A percentile compares a stretch with the other conserved stretches of the same genome.
These are phyloP conservation scores for Paramecium primaurelia DNA, from an alignment of 73 alveolate species.

Conservation along the genomic window DNA sequence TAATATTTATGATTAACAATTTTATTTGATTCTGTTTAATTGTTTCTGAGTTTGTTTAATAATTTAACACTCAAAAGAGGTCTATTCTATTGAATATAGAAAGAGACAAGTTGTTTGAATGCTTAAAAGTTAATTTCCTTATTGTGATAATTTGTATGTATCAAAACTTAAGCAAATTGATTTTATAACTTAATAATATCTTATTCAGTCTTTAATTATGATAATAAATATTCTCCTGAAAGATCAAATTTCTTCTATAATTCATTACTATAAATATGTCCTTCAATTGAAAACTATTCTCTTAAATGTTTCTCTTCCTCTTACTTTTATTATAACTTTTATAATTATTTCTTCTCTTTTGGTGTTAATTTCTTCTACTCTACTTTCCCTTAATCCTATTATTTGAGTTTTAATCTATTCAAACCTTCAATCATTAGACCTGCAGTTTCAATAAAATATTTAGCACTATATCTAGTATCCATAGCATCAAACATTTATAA, in stretches of 20 bases:
- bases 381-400: conserved; percentile 24
- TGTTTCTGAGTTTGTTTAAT: conserved; percentile 19
- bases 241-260: conserved; percentile 52
- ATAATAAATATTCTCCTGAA: conserved; percentile 40
- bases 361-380: conserved; percentile 39
- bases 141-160: conserved; percentile 25
- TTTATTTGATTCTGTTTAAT: background rate
- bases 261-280: conserved; percentile 26
- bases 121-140: conserved; percentile 40
- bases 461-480: conserved; percentile 63
- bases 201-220: background rate
- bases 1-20: conserved; percentile 46
- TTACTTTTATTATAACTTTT: background rate
- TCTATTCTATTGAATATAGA: conserved; percentile 47
- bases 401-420: background rate
- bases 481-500: conserved; percentile 65
- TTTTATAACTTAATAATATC: background rate
- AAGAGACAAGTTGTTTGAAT: background rate
- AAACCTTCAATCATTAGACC: conserved; percentile 42
- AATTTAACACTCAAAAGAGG: conserved; percentile 47
- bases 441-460: conserved; percentile 61
- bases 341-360: conserved; percentile 39
- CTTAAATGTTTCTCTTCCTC: conserved; percentile 43
- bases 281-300: conserved; percentile 16
- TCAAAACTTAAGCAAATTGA: conserved; percentile 5